phyloP scores from a whole-genome alignment of 2,329 filamentous ascomycete species.

The Byssothecium circinans region DNA sequence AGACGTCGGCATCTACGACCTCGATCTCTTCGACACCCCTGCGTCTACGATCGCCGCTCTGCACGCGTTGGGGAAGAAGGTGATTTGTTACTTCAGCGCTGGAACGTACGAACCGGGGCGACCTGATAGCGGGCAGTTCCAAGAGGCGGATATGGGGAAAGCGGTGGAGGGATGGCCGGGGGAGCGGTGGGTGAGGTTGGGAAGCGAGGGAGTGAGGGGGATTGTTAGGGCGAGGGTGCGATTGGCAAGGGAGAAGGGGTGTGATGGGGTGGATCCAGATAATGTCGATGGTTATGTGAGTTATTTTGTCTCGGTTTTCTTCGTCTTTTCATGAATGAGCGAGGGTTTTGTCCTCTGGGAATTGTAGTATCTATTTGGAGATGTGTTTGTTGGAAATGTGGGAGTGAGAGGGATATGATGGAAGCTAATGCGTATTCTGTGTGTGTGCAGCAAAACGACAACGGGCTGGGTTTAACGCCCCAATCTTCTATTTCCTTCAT shows the following conservation, averaged over 20 bases:
- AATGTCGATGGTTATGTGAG: constrained; percentile 68
- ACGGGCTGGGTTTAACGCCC: constrained; percentile 62
- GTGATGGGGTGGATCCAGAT: constrained; percentile 70
- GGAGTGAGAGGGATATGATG: no score
- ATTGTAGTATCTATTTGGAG: no score
- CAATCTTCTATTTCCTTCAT: constrained; percentile 62
- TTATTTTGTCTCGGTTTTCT: not conserved
- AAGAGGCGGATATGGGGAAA: constrained; percentile 58
- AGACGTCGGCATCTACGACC: constrained; percentile 63
- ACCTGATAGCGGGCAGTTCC: constrained; percentile 60
- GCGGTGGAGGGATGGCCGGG: constrained; percentile 64
- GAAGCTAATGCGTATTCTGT: no score
- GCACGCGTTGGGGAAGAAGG: constrained; percentile 57
- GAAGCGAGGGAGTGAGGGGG: constrained; percentile 59
- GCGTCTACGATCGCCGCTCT: constrained; percentile 52
- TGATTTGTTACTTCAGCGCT: constrained; percentile 76
- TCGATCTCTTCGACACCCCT: constrained; percentile 60
- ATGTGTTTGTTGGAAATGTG: not conserved
- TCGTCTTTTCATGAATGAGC: not conserved
- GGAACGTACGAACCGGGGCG: constrained; percentile 69
- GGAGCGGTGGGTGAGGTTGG: constrained; percentile 68
- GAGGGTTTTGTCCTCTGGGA: no score
- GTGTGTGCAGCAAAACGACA: constrained; percentile 54
- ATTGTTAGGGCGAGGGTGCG: constrained; percentile 67
- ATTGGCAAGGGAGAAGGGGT: constrained; percentile 63